Evolutionary conservation across 225 moss, liverwort and hornwort genomes (phyloP), one percentile per base, ranked within the genome.

Genomic region (Polytrichum formosum): DNA sequence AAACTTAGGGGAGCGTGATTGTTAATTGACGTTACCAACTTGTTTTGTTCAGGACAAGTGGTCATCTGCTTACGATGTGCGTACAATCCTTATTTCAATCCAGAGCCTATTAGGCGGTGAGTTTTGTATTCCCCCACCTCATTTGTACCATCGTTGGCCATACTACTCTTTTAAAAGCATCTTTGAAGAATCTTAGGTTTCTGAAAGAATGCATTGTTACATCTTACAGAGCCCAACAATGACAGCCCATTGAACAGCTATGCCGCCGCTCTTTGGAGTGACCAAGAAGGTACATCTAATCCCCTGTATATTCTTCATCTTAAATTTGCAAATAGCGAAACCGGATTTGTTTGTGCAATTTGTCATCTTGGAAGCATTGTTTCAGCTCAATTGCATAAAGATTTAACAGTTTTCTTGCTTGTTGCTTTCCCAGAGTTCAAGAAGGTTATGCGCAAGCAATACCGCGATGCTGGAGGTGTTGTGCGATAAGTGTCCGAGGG

Each of bases 51-150:
- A 98, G 97, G 97, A 98, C 31, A 98, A 98, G 55, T 98, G 97
- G 97, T 98, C 97, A 18, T 98, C 97, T 20, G 97, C 97, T 0
- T 98, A 98, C 69, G 97, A 98, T 55, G 94, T 98, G 53, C 88
- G 97, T 16, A 98, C 97, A 0, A 90, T 98, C 1, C 85, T 98
- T 26, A 76, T 98, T 5, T 98, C 97, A 4, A 98, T 98, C 67
- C 97, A 98, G 85, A 98, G 97, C 58, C 77, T 98, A 64, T 76
- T 98, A 37, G 94, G 92, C 69, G 97, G 97, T 98, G 83, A 70
- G 67, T 18, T 21, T 58, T 23, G 6, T 7, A 58, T 20, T 7
- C 13, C 13, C 26, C n/a, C 21, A 6, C 6, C 21, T 59, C 9
- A 2, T 59, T 59, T 59, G 6, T 7, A 6, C 9, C 3, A 9